Conservation (phyloP, 2,329 filamentous ascomycete genomes). For the Cordyceps militaris region DNA sequence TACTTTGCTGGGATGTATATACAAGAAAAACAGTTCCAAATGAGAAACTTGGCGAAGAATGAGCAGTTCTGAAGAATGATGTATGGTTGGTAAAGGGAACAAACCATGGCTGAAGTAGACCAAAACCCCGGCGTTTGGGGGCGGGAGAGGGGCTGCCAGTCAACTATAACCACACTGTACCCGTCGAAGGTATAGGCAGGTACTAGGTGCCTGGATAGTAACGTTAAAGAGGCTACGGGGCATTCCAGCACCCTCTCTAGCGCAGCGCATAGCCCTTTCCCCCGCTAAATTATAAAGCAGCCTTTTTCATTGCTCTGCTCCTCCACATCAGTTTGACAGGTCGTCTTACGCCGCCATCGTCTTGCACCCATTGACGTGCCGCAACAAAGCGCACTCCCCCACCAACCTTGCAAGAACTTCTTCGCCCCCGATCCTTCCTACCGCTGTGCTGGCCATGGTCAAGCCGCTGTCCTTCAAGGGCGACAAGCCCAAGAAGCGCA, state of each 20-base stretch:
- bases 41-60: not conserved
- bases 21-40: not conserved
- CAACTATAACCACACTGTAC: too few relatives aligned
- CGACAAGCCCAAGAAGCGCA: conserved; percentile 91
- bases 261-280: too few relatives aligned
- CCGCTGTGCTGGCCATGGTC: conserved; percentile 52
- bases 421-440: not conserved
- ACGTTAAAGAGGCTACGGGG: not conserved
- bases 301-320: too few relatives aligned
- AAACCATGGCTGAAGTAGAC: too few relatives aligned
- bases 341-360: conserved; percentile 22
- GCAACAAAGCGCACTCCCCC: conserved; percentile 1
- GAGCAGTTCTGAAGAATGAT: not conserved
- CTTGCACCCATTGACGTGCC: conserved; percentile 1
- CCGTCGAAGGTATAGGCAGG: too few relatives aligned
- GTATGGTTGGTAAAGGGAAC: not conserved
- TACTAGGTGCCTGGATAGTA: too few relatives aligned
- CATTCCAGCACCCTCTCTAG: not conserved
- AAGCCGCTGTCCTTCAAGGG: conserved; percentile 94
- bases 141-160: conserved; percentile 11
- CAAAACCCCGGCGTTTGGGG: not conserved
- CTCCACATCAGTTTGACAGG: conserved; percentile 20
- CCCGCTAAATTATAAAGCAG: too few relatives aligned
- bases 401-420: not conserved
- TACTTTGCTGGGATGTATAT: not conserved